phyloP scores from a whole-genome alignment of 1,139 yeast genomes.

The Hansenula anomala region DNA sequence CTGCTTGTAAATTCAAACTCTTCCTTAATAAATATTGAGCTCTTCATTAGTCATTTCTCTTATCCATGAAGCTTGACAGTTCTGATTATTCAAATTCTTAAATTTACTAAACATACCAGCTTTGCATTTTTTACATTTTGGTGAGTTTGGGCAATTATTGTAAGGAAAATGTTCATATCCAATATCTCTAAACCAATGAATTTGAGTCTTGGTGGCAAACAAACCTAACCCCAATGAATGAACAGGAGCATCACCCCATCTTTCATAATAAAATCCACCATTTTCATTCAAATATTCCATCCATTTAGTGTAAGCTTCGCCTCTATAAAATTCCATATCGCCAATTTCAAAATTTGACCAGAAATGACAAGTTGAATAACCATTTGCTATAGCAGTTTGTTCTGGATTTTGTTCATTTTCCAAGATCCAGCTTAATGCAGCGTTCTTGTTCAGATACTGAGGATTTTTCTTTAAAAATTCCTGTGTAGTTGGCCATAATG shows the following conservation, averaged over 20 bases:
- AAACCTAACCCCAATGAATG: constrained; percentile 71
- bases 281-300: constrained; percentile 56
- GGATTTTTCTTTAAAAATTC: constrained; percentile 53
- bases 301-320: constrained; percentile 62
- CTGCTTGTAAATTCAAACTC: too few relatives aligned
- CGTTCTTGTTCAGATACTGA: constrained; percentile 58
- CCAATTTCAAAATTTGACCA: constrained; percentile 88
- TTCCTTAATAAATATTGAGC: constrained; percentile 9
- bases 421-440: constrained; percentile 69
- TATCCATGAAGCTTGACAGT: constrained; percentile 74
- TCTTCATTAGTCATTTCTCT: constrained; percentile 44
- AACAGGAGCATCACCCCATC: constrained; percentile 95
- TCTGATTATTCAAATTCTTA: constrained; percentile 50
- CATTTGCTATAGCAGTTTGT: constrained; percentile 47
- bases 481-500: constrained; percentile 68
- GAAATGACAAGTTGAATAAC: constrained; percentile 83
- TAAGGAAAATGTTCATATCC: constrained; percentile 78
- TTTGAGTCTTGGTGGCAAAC: constrained; percentile 61
- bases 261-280: constrained; percentile 81
- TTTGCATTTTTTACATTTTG: constrained; percentile 36
- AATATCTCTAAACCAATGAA: constrained; percentile 88
- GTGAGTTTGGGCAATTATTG: constrained; percentile 55
- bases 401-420: constrained; percentile 60
- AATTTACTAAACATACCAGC: constrained; percentile 43
- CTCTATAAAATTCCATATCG: constrained; percentile 72